Percentiles rank a stretch among this genome's conserved stretches.
Conservation (phyloP, 768 basidiomycete genomes). For the Mycena vitilis region DNA sequence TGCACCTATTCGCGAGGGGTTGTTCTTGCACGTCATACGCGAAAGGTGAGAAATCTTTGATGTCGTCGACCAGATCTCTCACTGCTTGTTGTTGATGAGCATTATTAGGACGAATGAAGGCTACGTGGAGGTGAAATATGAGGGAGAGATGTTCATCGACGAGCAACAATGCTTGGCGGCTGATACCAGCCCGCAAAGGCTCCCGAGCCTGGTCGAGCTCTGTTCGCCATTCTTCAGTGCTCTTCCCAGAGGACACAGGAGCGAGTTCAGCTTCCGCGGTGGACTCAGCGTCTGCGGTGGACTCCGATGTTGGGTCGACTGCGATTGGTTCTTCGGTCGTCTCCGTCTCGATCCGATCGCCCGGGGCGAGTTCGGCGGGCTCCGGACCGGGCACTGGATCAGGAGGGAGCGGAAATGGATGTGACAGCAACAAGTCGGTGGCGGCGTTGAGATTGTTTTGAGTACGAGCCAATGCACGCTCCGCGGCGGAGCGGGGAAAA, state of each 20-base stretch:
- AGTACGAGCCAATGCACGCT: conserved; percentile 84
- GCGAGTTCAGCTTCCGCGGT: conserved; percentile 16
- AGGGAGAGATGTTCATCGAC: conserved; percentile 90
- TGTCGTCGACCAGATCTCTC: conserved; percentile 79
- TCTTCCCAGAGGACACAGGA: conserved; percentile 51
- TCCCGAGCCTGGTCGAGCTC: conserved; percentile 77
- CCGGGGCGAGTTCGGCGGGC: conserved; percentile 23
- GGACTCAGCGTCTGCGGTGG: conserved; percentile 8
- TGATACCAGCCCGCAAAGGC: conserved; percentile 71
- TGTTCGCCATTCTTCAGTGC: conserved; percentile 70
- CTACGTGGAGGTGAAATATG: conserved; percentile 88
- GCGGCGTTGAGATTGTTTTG: conserved; percentile 92
- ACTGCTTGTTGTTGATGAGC: conserved; percentile 75
- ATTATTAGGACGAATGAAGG: conserved; percentile 76
- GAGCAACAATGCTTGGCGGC: conserved; percentile 77
- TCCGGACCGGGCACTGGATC: conserved; percentile 64
- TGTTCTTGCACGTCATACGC: conserved; percentile 81
- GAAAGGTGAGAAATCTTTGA: conserved; percentile 72
- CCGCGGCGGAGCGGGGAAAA: conserved; percentile 89
- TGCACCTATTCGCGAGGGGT: conserved; percentile 83
- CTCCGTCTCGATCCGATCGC: conserved; percentile 18
- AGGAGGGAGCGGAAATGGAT: conserved; percentile 81
- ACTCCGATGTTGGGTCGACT: conserved; percentile 13
- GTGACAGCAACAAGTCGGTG: conserved; percentile 85
- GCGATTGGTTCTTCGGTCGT: conserved; percentile 23